Base-by-base conservation (phyloP, 1,284 basidiomycete species). In the Fomitopsis betulina region DNA sequence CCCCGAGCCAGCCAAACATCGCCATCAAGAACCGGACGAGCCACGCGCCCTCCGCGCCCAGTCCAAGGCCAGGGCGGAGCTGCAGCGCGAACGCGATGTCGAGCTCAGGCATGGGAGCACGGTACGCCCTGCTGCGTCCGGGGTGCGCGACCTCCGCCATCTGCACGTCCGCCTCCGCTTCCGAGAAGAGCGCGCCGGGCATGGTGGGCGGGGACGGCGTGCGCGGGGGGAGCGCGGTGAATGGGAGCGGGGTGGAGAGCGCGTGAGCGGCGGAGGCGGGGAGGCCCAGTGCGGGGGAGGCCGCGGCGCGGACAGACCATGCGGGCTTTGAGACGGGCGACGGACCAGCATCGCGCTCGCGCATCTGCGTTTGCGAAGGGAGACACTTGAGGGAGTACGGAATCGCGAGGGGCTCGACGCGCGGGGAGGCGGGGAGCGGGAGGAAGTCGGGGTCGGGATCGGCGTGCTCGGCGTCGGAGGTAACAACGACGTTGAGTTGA, bases 31-130 rank as follows among this genome's bases (percentile, higher is more conserved):
- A 89, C 57, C 86, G 74, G 51, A 90, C 85, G 75, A 89, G 79
- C 87, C 87, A 91, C 35, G 88, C 87, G 10, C 86, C 79, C 64
- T 91, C 89, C 23, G 87, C 84, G 50, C 85, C 83, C 15, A 81
- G 67, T 35, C 86, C 85, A 25, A 87, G 70, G 2, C 86, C 85
- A 9, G 86, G 86, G 25, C 85, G 77, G 49, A 89, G 77, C 68
- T 90, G 87, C 85, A 89, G 83, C 43, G 85, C 86, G n/a, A 89
- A 79, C 25, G 85, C 87, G 52, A 87, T 78, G 65, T 89, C 87
- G 37, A 89, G 68, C 59, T 76, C 64, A 70, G 81, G 68, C 68
- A 81, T 63, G 63, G 76, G 65, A 37, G 70, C 68, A 52, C 70
- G 71, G 58, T 75, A 71, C 47, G 70, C 69, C 33, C 72, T 73